A percentile compares a stretch with the other conserved stretches of the same genome.
phyloP scores from a whole-genome alignment of 805 yeast species.

The Nakazawaea wickerhamii region DNA sequence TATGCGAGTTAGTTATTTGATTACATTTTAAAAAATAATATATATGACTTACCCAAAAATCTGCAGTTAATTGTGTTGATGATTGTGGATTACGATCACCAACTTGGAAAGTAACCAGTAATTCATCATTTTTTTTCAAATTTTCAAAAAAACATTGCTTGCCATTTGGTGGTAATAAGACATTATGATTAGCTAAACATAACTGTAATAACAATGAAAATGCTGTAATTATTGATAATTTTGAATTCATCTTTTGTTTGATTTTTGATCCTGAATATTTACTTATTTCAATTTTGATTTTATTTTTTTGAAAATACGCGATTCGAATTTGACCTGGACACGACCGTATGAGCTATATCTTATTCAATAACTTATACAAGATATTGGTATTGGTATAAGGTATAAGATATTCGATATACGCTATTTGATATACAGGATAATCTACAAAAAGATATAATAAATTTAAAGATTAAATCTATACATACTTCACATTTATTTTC shows the following conservation, averaged over 20 bases:
- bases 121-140: slow-evolving; percentile 76
- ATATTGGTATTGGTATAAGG: too few species aligned
- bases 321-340: too few species aligned
- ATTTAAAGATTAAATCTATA: too few species aligned
- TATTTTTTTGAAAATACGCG: too few species aligned
- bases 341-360: too few species aligned
- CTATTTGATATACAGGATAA: too few species aligned
- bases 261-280: too few species aligned
- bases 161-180: slow-evolving; percentile 75
- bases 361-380: too few species aligned
- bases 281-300: too few species aligned
- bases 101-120: slow-evolving; percentile 86
- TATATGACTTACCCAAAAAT: slow-evolving; percentile 52
- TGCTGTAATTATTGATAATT: neutral
- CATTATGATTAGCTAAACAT: slow-evolving; percentile 59
- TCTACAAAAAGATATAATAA: too few species aligned
- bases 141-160: slow-evolving; percentile 85
- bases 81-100: slow-evolving; percentile 81
- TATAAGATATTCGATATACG: too few species aligned
- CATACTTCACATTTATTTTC: slow-evolving; percentile 72
- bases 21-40: neutral
- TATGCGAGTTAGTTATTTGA: slow-evolving; percentile 8
- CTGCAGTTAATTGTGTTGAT: slow-evolving; percentile 57
- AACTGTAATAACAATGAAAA: neutral
- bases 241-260: too few species aligned